These are phyloP conservation scores for Lachnellula cervina DNA, from an alignment of 2,329 filamentous ascomycete genomes.

Conservation along the genomic window DNA sequence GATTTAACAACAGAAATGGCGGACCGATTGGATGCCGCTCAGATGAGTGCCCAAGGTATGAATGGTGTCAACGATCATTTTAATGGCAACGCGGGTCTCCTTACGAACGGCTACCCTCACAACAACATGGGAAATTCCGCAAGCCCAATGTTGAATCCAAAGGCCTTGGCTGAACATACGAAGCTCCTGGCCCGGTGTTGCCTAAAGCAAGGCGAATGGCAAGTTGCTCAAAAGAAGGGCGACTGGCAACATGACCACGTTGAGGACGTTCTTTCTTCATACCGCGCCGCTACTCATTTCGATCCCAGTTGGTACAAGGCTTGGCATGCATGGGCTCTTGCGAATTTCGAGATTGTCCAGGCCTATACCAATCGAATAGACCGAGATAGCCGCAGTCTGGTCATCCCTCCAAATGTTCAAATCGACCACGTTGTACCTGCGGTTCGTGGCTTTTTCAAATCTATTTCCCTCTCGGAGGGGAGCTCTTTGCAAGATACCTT, in stretches of 20 bases:
- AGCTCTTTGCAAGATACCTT: conserved; percentile 96
- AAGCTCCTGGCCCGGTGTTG: conserved; percentile 90
- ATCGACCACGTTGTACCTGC: conserved; percentile 90
- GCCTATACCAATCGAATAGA: conserved; percentile 46
- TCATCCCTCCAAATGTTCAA: conserved; percentile 61
- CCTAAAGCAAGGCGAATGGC: conserved; percentile 94
- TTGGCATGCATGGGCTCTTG: conserved; percentile 97
- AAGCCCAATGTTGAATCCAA: conserved; percentile 25
- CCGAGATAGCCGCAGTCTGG: conserved; percentile 18
- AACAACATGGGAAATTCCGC: conserved; percentile 41
- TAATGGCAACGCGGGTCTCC: conserved; percentile 36
- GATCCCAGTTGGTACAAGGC: conserved; percentile 98
- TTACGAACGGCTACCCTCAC: conserved; percentile 12
- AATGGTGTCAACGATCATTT: conserved; percentile 33
- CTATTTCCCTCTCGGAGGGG: conserved; percentile 83
- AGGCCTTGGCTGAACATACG: conserved; percentile 54
- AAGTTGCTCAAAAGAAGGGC: conserved; percentile 76
- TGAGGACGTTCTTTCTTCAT: conserved; percentile 84
- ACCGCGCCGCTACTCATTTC: conserved; percentile 86
- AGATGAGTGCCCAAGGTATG: conserved; percentile 25
- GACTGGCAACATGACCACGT: conserved; percentile 87
- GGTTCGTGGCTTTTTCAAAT: conserved; percentile 94
- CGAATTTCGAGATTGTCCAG: conserved; percentile 97
- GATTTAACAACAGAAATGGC: conserved; percentile 58
- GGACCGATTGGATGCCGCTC: conserved; percentile 27